Conservation (phyloP, 305 asterid genomes). For the Solanum hybrid region DNA sequence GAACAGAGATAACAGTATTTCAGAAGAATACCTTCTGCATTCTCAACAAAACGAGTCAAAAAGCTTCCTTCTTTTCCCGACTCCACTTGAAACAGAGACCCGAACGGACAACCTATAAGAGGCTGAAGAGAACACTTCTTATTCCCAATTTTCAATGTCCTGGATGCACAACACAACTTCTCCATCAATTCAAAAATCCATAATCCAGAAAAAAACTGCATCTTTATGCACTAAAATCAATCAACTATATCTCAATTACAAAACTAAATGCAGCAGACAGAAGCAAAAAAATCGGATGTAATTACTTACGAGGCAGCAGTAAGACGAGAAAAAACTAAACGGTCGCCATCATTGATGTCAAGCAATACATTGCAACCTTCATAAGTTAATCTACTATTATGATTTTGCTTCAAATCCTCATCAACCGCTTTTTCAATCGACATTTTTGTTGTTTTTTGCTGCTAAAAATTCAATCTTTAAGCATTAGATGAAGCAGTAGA, state of each 20-base stretch:
- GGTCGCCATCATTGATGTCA: conserved; percentile 86
- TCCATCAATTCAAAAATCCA: background rate
- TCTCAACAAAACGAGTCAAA: conserved; percentile 45
- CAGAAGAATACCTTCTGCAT: conserved; percentile 46
- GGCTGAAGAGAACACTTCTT: conserved; percentile 69
- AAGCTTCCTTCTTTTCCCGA: conserved; percentile 55
- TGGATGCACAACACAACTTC: conserved; percentile 12
- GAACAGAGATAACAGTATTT: background rate
- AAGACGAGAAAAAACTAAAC: conserved; percentile 85
- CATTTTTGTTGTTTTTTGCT: background rate
- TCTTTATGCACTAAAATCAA: background rate
- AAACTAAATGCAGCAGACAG: background rate
- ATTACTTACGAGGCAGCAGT: conserved; percentile 66
- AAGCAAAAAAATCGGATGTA: background rate
- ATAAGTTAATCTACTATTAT: conserved; percentile 61
- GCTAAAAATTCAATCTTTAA: background rate
- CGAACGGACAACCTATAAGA: conserved; percentile 74
- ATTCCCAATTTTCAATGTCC: conserved; percentile 75
- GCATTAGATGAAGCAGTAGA: background rate
- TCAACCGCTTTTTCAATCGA: background rate
- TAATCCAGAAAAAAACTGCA: background rate
- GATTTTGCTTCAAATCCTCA: background rate
- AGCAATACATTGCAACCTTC: conserved; percentile 95
- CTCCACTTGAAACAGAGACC: conserved; percentile 64
- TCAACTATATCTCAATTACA: background rate